Evolutionary conservation across 495 filamentous ascomycete genomes (phyloP), one percentile per base, ranked within the genome.

Genomic region (Lasiosphaeria miniovina): DNA sequence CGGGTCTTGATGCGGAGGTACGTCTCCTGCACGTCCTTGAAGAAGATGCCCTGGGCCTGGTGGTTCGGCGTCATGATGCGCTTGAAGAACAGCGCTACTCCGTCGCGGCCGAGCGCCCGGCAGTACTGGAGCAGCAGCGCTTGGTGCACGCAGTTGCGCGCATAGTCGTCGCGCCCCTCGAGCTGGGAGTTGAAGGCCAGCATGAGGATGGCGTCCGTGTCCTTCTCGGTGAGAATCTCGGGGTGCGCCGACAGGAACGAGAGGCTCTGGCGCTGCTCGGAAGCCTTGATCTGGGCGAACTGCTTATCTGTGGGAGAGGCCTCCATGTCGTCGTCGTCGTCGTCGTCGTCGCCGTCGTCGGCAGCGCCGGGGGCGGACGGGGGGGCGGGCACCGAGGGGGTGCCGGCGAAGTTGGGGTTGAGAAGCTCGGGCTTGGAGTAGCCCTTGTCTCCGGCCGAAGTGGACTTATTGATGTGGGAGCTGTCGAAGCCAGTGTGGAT

Each of bases 121-220:
- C 94, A 98, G 77, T 98, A 98, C 74, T 98, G 95, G 33, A 98
- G 75, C 24, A 98, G 79, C 9, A 98, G 79, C 10, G 86, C 93
- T 71, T 97, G 92, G 75, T 98, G 94, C 36, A 98, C 93, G 73
- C 90, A 97, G 72, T 93, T 89, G 36, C 88, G 85, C 8, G 92
- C 87, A 64, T 88, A 88, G 6, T 88, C 87, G 31, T 88, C 85
- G 55, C 88, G 84, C 45, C 86, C 85, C 58, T 88, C 86, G 48
- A 90, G 81, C 66, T 92, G 87, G 6, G 84, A 82, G 69, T 94
- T 93, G 74, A 98, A 98, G 6, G 91, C 94, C 76, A 96, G 84
- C 49, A 96, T 83, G 11, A 98, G 79, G 3, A 98, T 77, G 31
- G 90, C 94, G 68, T 98, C 95, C 0, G 91, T 95, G 72, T 98